A percentile compares a stretch with the other conserved stretches of the same genome.
Evolutionary conservation across 805 yeast species (phyloP).

Genomic region (Schwanniomyces polymorphus): DNA sequence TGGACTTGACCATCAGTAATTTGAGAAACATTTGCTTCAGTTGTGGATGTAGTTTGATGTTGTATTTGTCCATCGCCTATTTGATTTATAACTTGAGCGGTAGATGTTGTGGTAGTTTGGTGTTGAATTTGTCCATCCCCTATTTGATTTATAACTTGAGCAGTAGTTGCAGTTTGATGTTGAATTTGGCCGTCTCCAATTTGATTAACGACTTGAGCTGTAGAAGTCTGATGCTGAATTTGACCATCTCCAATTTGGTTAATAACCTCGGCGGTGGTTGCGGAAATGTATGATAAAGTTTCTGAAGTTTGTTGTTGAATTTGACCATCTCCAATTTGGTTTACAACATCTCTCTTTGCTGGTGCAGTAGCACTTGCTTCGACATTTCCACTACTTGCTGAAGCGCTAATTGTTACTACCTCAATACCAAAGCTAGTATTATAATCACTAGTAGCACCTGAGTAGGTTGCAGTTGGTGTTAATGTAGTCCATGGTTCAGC

Average conservation of each 20-base stretch:
- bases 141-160: constrained; percentile 29
- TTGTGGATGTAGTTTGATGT: constrained; percentile 23
- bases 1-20: constrained; percentile 35
- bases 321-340: constrained; percentile 66
- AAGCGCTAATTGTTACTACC: constrained; percentile 47
- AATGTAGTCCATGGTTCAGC: constrained; percentile 70
- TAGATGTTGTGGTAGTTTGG: constrained; percentile 5
- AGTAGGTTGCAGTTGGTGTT: constrained; percentile 57
- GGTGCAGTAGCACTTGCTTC: constrained; percentile 15
- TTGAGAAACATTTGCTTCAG: constrained; percentile 22
- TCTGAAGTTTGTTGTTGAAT: constrained; percentile 45
- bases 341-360: constrained; percentile 36
- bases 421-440: constrained; percentile 66
- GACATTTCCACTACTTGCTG: constrained; percentile 17
- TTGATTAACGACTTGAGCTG: constrained; percentile 40
- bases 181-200: constrained; percentile 44
- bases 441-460: constrained; percentile 60
- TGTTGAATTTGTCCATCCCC: constrained; percentile 40
- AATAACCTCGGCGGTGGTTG: constrained; percentile 40
- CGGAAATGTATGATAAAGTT: constrained; percentile 14
- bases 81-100: constrained; percentile 27
- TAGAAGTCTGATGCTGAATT: constrained; percentile 45
- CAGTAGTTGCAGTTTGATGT: constrained; percentile 13
- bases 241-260: constrained; percentile 49
- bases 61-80: constrained; percentile 36